These are phyloP conservation scores for Blastomyces percursus DNA, from an alignment of 2,329 filamentous ascomycete genomes.

Conservation along the genomic window DNA sequence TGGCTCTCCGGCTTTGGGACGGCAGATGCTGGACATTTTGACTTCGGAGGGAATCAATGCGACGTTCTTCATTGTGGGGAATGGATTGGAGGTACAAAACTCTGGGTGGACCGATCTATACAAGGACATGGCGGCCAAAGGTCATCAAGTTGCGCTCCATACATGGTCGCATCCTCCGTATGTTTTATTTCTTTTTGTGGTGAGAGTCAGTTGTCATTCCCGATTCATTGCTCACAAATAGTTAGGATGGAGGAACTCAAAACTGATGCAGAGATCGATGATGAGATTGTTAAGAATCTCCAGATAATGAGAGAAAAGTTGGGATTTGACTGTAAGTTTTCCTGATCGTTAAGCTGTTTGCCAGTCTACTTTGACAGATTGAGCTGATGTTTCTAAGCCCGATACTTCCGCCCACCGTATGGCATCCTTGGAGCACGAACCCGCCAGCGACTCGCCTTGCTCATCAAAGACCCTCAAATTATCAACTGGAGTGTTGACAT, in stretches of 20 bases:
- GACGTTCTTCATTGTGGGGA: conserved; percentile 61
- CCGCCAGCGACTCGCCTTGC: conserved; percentile 49
- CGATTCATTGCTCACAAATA: neutral
- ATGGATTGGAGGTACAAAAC: conserved; percentile 46
- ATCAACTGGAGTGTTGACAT: conserved; percentile 61
- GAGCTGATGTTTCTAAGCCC: conserved; percentile 19
- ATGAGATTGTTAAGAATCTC: conserved; percentile 27
- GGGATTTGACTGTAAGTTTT: conserved; percentile 25
- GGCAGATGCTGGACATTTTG: conserved; percentile 51
- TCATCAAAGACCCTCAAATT: conserved; percentile 45
- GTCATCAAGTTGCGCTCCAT: conserved; percentile 60
- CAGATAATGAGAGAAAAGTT: conserved; percentile 23
- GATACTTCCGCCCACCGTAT: conserved; percentile 60
- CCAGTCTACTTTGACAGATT: neutral
- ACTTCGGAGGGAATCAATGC: conserved; percentile 52
- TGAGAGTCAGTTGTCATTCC: neutral
- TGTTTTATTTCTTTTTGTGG: conserved; percentile 5
- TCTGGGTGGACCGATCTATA: conserved; percentile 56
- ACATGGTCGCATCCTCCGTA: conserved; percentile 57
- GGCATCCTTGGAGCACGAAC: conserved; percentile 57
- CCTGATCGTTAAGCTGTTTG: neutral
- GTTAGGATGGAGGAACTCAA: conserved; percentile 29
- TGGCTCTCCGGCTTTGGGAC: conserved; percentile 49
- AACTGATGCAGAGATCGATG: conserved; percentile 25
- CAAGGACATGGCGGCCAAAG: conserved; percentile 48